These are phyloP conservation scores for Teratosphaeria destructans DNA, from an alignment of 2,329 filamentous ascomycete species.

Conservation along the genomic window DNA sequence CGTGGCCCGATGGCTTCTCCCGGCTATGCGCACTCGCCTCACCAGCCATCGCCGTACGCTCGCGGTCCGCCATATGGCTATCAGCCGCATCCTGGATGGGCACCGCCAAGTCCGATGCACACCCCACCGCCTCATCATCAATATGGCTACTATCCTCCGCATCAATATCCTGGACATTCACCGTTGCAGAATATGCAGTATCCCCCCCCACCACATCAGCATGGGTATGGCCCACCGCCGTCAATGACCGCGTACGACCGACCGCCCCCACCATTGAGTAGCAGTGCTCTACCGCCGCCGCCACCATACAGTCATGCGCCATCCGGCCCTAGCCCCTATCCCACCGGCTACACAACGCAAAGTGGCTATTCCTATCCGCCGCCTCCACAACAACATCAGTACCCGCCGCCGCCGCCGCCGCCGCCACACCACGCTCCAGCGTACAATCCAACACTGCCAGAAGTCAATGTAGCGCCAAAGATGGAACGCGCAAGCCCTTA, in stretches of 20 bases:
- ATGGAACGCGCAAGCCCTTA: constrained; percentile 9
- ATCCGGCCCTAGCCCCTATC: constrained; percentile 6
- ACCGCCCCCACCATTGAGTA: constrained; percentile 28
- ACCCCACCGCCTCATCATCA: constrained; percentile 28
- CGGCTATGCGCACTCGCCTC: constrained; percentile 43
- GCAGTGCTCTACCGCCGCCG: constrained; percentile 28
- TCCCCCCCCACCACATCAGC: constrained; percentile 20
- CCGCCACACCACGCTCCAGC: not conserved
- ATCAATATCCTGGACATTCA: constrained; percentile 17
- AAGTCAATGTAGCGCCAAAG: constrained; percentile 7
- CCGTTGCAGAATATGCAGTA: constrained; percentile 26
- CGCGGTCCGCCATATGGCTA: constrained; percentile 30
- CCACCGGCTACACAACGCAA: constrained; percentile 9
- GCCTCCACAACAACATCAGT: constrained; percentile 2
- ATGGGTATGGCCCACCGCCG: constrained; percentile 13
- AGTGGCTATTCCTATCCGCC: constrained; percentile 1
- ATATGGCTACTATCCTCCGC: constrained; percentile 21
- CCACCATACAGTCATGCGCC: constrained; percentile 23
- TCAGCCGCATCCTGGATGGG: constrained; percentile 27
- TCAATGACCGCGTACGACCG: constrained; percentile 28
- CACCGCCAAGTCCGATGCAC: constrained; percentile 33
- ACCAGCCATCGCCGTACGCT: constrained; percentile 31
- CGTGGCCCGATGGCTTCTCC: constrained; percentile 57
- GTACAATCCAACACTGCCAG: not conserved
- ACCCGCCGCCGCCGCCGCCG: constrained; percentile 10